Evolutionary conservation across 371 early-diverging fungal species (phyloP), one percentile per base, ranked within the genome.

Genomic region (Rhizopus stolonifer): DNA sequence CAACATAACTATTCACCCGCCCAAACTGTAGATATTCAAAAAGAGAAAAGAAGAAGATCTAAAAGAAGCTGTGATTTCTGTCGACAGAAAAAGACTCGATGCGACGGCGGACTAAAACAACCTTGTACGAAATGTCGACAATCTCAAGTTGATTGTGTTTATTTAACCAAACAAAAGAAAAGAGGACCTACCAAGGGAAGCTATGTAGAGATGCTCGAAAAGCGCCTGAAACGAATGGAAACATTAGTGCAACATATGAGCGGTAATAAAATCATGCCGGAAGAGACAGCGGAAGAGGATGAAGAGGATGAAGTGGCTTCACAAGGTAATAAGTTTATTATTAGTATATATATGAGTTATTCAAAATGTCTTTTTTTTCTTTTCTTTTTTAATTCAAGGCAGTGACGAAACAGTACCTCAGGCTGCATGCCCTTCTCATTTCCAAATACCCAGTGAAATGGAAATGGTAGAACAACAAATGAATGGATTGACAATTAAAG

Each of bases 51-150:
- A 7, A 53, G 32, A 23, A 46, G 65, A 46, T 59, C 65, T 17
- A 64, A 64, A 53, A 46, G 60, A 40, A 60, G 65, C 23, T 64
- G 65, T 42, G 65, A 64, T 18, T 22, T 45, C n/a, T 64, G 65
- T 29, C 46, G 65, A 25, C 55, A 53, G 25, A 59, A 59, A 23
- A 64, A 64, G 49, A 60, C 60, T 49, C 56, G 56, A 4, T 64
- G 65, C 34, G 65, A 64, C 47, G 64, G 60, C 21, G 61, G 61
- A n/a, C 49, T 53, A 10, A 54, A 46, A 8, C 52, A 54, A 24
- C 74, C 74, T 15, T 74, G 74, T 49, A 56, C 61, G n/a, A 67
- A 59, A 7, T 74, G 74, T 43, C 48, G 24, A 52, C 52, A 34
- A 17, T 46, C 61, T 9, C 54, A 65, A 10, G 45, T 45, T 0